Evolutionary conservation across 352 stramenopile species (phyloP), one percentile per base, ranked within the genome.

Genomic region (Pythium scleroteichum): DNA sequence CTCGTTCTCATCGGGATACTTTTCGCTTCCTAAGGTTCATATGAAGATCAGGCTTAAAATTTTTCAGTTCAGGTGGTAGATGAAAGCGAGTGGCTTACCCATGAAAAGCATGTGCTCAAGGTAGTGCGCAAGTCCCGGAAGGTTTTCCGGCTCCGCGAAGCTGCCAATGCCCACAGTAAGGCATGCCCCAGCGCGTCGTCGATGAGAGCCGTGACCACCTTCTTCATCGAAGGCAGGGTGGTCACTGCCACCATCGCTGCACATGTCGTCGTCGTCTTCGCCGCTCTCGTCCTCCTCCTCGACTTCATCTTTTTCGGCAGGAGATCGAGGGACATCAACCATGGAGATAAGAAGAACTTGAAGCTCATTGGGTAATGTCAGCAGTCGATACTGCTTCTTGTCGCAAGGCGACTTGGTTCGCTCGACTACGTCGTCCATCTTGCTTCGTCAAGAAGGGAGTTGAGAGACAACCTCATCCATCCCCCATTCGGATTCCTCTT

Each of bases 91-190:
- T 87, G 75, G 76, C 53, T 32, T 70, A 44, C 91, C 95, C 90
- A 98, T 97, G 68, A 98, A 98, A 14, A 98, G 82, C 95, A 98
- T 98, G 75, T 98, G 95, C 77, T 98, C 94, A 41, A 98, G 70
- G 55, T 96, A 97, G 66, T 98, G 92, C 10, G 90, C 90, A n/a
- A 95, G 75, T 2, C 89, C 93, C 60, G 82, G 59, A 10, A 82
- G 19, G 22, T 69, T 17, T 23, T 58, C 54, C 27, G 71, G 71
- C 42, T 79, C 71, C 2, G 64, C 58, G 33, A 76, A 67, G 29
- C 66, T 76, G 17, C 71, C 71, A 7, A 79, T 68, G 13, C 60
- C 64, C 13, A 79, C 62, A 9, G 62, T 75, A 16, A 79, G 57
- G 38, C 71, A 78, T 17, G 65, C 71, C 4, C 67, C 66, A 7